Base-by-base conservation (phyloP, 441 rosid species). In the Populus tomentosa region DNA sequence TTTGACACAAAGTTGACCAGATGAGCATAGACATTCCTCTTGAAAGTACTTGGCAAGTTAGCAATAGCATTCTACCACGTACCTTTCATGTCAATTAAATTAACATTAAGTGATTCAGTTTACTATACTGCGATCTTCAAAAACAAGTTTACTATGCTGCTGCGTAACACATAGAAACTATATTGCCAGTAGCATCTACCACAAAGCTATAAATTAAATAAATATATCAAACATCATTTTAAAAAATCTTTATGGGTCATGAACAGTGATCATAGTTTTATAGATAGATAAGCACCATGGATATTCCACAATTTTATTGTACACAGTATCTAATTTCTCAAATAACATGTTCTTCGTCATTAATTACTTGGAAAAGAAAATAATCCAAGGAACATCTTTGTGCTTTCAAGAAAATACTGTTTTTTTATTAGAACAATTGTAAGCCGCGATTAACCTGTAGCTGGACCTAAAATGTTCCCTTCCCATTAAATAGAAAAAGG, bases 1-100 rank as follows among this genome's bases (percentile, higher is more conserved):
- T 77, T 82, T 67, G 65, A 5, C 32, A 30, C 32, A 30, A 30
- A 50, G 20, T 77, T 40, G 67, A 75, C 59, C 56, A 33, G 30
- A 20, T 16, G 30, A 74, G 69, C 76, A 38, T 32, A 7, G 23
- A 33, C 62, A 35, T 28, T 74, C 69, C n/a, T 53, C 28, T 36
- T 50, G 35, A 53, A 74, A 73, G 63, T 20, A 69, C 18, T 35
- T 70, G 72, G 53, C 13, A 24, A 53, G 1, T 50, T 50, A 50
- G 18, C 56, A 50, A 14, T 5, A 50, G 20, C 56, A 50, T 50
- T 50, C 56, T 14, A 50, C 20, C 56, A 50, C 13, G 56, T 50
- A 50, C 20, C 20, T 50, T 50, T 50, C 6, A 50, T 50, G 56
- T 50, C 56, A 50, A 50, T 50, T 50, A 50, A 50, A 50, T 50